Evolutionary conservation across 2,329 filamentous ascomycete species (phyloP).

Genomic region (Penicillium thymicola): DNA sequence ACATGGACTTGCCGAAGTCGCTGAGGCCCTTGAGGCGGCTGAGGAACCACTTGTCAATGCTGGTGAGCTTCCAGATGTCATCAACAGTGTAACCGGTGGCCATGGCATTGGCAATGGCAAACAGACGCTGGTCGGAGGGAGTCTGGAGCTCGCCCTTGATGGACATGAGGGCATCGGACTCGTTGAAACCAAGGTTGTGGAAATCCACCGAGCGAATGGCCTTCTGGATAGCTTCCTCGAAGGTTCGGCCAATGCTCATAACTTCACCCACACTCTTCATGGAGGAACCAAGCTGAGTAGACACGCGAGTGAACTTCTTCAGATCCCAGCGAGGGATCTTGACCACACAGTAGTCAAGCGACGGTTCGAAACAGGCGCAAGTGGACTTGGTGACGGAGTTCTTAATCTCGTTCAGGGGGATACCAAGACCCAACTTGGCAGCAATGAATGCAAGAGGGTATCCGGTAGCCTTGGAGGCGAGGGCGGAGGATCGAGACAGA

Average conservation of each 20-base stretch:
- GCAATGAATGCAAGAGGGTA: constrained; percentile 96
- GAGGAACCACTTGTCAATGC: constrained; percentile 99
- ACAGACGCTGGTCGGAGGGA: constrained; percentile 93
- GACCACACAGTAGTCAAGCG: constrained; percentile 94
- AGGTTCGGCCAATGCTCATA: constrained; percentile 95
- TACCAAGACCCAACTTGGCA: constrained; percentile 90
- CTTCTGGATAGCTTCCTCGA: constrained; percentile 98
- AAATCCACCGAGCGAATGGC: constrained; percentile 94
- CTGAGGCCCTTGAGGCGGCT: constrained; percentile 85
- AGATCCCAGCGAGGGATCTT: constrained; percentile 99
- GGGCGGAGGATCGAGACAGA: constrained; percentile 88
- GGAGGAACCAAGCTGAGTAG: constrained; percentile 89
- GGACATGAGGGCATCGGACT: constrained; percentile 87
- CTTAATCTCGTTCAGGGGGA: constrained; percentile 91
- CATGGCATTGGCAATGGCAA: constrained; percentile 98
- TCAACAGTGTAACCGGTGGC: constrained; percentile 87
- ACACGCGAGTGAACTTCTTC: constrained; percentile 97
- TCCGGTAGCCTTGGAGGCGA: constrained; percentile 95
- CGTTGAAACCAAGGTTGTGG: constrained; percentile 91
- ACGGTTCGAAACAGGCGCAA: constrained; percentile 97
- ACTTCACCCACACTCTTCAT: constrained; percentile 99
- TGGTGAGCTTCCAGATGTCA: constrained; percentile 97
- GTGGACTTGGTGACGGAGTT: constrained; percentile 96
- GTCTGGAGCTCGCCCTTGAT: constrained; percentile 96
- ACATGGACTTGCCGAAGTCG: constrained; percentile 80